These are phyloP conservation scores for Stellera chamaejasme DNA, from an alignment of 345 rosid genomes.

Conservation along the genomic window DNA sequence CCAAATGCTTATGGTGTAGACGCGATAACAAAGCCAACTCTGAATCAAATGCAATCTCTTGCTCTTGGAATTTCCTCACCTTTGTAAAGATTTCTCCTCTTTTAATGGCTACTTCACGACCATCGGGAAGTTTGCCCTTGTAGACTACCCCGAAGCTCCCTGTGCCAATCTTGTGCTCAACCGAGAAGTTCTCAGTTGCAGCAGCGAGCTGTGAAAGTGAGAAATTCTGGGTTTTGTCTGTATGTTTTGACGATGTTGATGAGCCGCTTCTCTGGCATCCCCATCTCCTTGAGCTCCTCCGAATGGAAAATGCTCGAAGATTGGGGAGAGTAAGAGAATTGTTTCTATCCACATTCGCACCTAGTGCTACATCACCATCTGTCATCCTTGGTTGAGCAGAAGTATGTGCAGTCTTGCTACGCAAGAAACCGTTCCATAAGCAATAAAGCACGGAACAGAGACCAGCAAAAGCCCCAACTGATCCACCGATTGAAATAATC, in stretches of 20 bases:
- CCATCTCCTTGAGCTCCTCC: constrained; percentile 21
- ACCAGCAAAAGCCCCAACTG: constrained; percentile 38
- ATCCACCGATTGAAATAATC: constrained; percentile 32
- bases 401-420: constrained; percentile 4
- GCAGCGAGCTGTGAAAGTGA: constrained; percentile 32
- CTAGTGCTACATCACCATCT: constrained; percentile 1
- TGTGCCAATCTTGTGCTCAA: constrained; percentile 33
- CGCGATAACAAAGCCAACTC: constrained; percentile 41
- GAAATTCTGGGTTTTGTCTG: constrained; percentile 28
- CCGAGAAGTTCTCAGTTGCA: constrained; percentile 40
- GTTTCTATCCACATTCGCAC: constrained; percentile 5
- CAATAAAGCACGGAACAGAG: constrained; percentile 29
- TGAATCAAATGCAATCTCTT: constrained; percentile 47
- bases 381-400: constrained; percentile 14
- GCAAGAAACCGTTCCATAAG: constrained; percentile 20
- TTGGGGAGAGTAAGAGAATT: constrained; percentile 12
- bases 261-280: constrained; percentile 35
- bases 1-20: constrained; percentile 60
- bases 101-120: constrained; percentile 55
- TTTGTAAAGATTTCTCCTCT: constrained; percentile 28
- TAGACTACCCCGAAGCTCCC: constrained; percentile 64
- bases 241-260: constrained; percentile 26
- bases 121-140: constrained; percentile 36
- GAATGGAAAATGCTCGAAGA: constrained; percentile 16
- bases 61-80: constrained; percentile 29